phyloP scores from a whole-genome alignment of 352 stramenopile species.

The Pythium myriotylum region DNA sequence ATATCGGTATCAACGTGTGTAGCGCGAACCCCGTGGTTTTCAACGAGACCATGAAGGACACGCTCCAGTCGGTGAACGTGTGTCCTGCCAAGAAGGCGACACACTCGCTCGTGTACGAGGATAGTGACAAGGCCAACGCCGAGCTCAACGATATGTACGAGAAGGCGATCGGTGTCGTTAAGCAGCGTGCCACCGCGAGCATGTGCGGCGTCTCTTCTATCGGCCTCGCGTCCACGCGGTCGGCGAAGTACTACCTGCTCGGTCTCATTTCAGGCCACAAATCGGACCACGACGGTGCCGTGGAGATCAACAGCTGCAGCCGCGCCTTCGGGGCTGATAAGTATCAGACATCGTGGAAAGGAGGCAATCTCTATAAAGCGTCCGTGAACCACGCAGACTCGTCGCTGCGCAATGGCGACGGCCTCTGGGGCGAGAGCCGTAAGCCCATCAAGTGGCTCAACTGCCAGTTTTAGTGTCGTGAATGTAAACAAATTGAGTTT shows the following conservation, averaged over 20 bases:
- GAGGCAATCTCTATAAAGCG: conserved; percentile 29
- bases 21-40: not conserved
- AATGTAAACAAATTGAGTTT: not conserved
- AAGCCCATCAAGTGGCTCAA: conserved; percentile 45
- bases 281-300: conserved; percentile 29
- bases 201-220: conserved; percentile 31
- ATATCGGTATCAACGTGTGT: conserved; percentile 6
- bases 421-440: conserved; percentile 29
- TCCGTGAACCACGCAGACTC: conserved; percentile 37
- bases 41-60: conserved; percentile 5
- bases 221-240: conserved; percentile 12
- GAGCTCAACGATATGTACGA: conserved; percentile 23
- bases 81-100: conserved; percentile 7
- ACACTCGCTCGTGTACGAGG: conserved; percentile 6
- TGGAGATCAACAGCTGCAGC: conserved; percentile 33
- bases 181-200: conserved; percentile 2
- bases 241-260: conserved; percentile 10
- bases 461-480: conserved; percentile 27
- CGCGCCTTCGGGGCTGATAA: not conserved
- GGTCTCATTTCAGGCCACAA: conserved; percentile 6
- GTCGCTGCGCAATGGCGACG: conserved; percentile 29
- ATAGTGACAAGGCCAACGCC: not conserved
- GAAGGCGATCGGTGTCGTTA: conserved; percentile 1
- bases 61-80: conserved; percentile 1
- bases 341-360: conserved; percentile 22